Conservation (phyloP, 1,139 yeast genomes). For the Suhomyces guaymorum region DNA sequence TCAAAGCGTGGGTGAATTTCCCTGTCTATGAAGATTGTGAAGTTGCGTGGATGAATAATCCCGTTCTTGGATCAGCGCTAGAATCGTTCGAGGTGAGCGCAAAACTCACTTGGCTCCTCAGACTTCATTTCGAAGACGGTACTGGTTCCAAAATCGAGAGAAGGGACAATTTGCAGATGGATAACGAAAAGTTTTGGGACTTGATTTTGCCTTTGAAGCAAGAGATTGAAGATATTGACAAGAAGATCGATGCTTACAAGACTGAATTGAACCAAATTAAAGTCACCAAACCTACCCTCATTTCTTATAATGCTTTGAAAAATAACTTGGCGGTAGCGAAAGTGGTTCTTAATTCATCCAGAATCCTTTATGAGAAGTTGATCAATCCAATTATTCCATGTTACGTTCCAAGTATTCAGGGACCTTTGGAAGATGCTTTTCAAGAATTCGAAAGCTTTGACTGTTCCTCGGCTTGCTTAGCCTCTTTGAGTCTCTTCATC, state of each 20-base stretch:
- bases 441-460: constrained; percentile 17
- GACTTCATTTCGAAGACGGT: constrained; percentile 22
- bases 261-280: constrained; percentile 11
- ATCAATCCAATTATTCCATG: constrained; percentile 23
- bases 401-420: constrained; percentile 23
- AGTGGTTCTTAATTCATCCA: constrained; percentile 14
- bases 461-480: constrained; percentile 21
- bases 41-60: constrained; percentile 19
- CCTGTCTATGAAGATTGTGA: constrained; percentile 28
- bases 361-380: constrained; percentile 22
- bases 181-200: constrained; percentile 17
- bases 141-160: not conserved
- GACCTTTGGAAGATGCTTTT: constrained; percentile 23
- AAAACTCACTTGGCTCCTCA: constrained; percentile 39
- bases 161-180: constrained; percentile 8
- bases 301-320: constrained; percentile 13
- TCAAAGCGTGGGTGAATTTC: constrained; percentile 27
- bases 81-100: constrained; percentile 36
- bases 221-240: constrained; percentile 7
- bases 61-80: constrained; percentile 18
- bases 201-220: constrained; percentile 13
- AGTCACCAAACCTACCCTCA: constrained; percentile 1
- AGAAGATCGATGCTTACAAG: constrained; percentile 12
- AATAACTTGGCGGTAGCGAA: constrained; percentile 19
- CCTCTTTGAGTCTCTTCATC: constrained; percentile 25